phyloP scores from a whole-genome alignment of 106 monocot genomes.

The Allium cepa region DNA sequence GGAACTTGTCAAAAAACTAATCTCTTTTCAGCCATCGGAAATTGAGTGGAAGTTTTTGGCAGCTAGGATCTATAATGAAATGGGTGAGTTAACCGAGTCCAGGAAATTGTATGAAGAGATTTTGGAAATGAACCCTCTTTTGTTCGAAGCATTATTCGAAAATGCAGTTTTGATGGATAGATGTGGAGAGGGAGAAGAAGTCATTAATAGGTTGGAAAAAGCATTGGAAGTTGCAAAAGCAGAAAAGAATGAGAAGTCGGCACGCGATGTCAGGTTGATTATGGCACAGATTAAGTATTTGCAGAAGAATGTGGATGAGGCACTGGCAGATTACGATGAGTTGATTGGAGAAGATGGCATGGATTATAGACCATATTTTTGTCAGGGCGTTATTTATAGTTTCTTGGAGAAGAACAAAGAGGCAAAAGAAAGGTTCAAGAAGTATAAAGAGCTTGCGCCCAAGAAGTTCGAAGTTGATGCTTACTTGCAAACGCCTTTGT shows the following conservation, averaged over 20 bases:
- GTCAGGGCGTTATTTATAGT: slow-evolving; percentile 70
- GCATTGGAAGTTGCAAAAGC: slow-evolving; percentile 41
- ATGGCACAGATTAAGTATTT: slow-evolving; percentile 67
- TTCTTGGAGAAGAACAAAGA: slow-evolving; percentile 48
- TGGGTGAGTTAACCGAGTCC: slow-evolving; percentile 28
- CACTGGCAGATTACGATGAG: slow-evolving; percentile 50
- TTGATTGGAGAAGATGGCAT: slow-evolving; percentile 55
- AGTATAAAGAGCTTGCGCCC: slow-evolving; percentile 52
- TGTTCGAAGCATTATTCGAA: slow-evolving; percentile 66
- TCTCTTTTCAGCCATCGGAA: slow-evolving; percentile 39
- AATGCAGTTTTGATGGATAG: slow-evolving; percentile 66
- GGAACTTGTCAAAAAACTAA: slow-evolving; percentile 26
- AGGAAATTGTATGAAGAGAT: slow-evolving; percentile 49
- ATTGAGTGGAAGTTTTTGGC: slow-evolving; percentile 68
- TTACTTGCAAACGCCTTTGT: slow-evolving; percentile 49
- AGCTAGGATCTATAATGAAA: slow-evolving; percentile 51
- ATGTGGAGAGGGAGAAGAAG: slow-evolving; percentile 40
- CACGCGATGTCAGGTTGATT: slow-evolving; percentile 54
- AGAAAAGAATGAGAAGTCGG: slow-evolving; percentile 39
- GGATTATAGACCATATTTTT: slow-evolving; percentile 73
- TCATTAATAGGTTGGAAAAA: slow-evolving; percentile 32
- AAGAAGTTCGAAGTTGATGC: slow-evolving; percentile 51
- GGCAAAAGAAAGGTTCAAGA: slow-evolving; percentile 58
- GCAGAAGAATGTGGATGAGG: slow-evolving; percentile 67
- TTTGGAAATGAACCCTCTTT: slow-evolving; percentile 55